phyloP scores from a whole-genome alignment of 768 basidiomycete species.

The Termitomyces sp. region DNA sequence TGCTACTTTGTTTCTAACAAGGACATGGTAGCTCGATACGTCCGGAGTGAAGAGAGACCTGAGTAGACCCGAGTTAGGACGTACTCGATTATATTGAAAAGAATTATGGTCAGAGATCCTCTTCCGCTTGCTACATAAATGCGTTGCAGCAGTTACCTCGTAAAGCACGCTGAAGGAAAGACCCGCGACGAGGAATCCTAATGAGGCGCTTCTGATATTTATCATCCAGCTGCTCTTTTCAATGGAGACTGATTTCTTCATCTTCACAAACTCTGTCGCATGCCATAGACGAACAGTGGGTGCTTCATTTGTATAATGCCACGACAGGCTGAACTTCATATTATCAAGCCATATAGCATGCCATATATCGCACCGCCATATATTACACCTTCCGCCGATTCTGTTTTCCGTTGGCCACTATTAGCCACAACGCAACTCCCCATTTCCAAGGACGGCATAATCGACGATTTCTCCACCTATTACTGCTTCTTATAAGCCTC shows the following conservation, averaged over 20 bases:
- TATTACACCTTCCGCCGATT: slow-evolving; percentile 12
- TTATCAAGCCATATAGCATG: slow-evolving; percentile 5
- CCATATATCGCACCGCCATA: no score
- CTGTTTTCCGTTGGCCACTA: no score
- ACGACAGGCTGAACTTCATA: slow-evolving; percentile 13
- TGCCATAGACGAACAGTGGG: slow-evolving; percentile 12
- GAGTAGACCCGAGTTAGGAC: neutral
- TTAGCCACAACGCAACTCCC: slow-evolving; percentile 13
- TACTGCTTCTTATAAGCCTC: slow-evolving; percentile 13
- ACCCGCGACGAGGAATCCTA: no score
- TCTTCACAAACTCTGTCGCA: slow-evolving; percentile 15
- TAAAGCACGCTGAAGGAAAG: no score
- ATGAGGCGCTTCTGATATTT: slow-evolving; percentile 11
- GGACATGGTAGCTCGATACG: no score
- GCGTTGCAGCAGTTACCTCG: slow-evolving; percentile 7
- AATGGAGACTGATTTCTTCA: slow-evolving; percentile 8
- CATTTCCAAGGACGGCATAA: slow-evolving; percentile 11
- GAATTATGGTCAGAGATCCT: slow-evolving; percentile 19
- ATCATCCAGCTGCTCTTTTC: slow-evolving; percentile 13
- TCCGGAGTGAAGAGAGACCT: neutral
- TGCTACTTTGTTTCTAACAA: neutral
- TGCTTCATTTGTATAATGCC: slow-evolving; percentile 10
- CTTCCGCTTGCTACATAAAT: neutral
- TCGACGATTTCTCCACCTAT: slow-evolving; percentile 1
- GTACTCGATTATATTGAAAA: slow-evolving; percentile 11